phyloP scores from a whole-genome alignment of 345 rosid genomes.

The Excoecaria agallocha region DNA sequence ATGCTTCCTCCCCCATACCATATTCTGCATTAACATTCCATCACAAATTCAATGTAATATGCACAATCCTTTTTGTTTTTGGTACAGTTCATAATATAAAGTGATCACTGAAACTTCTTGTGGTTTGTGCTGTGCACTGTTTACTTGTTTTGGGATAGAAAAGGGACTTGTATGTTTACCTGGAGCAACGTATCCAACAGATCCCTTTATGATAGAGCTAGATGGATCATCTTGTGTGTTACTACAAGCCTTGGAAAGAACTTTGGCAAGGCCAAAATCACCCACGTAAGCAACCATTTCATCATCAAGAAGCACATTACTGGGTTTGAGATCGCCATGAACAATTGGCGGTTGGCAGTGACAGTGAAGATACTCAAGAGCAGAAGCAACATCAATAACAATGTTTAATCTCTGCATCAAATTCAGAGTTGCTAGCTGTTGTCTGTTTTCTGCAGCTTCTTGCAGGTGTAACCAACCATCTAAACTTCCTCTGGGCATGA shows the following conservation, averaged over 20 bases:
- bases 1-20: background rate
- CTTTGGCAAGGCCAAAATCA: constrained; percentile 1
- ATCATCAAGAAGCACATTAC: constrained; percentile 1
- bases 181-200: background rate
- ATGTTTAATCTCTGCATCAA: background rate
- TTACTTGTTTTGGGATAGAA: no score
- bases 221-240: background rate
- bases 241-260: background rate
- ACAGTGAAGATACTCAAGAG: constrained; percentile 1
- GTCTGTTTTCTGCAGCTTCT: background rate
- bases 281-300: background rate
- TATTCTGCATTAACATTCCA: background rate
- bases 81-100: no score
- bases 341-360: constrained; percentile 1
- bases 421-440: background rate
- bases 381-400: constrained; percentile 1
- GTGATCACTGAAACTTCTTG: no score
- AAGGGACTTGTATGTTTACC: no score
- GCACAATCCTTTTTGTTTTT: no score
- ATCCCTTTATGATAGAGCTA: background rate
- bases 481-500: background rate
- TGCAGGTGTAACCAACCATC: background rate
- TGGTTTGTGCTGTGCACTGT: no score
- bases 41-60: background rate
- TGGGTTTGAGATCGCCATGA: constrained; percentile 5